A percentile compares a stretch with the other conserved stretches of the same genome.
These are phyloP conservation scores for Trametes cingulata DNA, from an alignment of 768 basidiomycete genomes.

Conservation along the genomic window DNA sequence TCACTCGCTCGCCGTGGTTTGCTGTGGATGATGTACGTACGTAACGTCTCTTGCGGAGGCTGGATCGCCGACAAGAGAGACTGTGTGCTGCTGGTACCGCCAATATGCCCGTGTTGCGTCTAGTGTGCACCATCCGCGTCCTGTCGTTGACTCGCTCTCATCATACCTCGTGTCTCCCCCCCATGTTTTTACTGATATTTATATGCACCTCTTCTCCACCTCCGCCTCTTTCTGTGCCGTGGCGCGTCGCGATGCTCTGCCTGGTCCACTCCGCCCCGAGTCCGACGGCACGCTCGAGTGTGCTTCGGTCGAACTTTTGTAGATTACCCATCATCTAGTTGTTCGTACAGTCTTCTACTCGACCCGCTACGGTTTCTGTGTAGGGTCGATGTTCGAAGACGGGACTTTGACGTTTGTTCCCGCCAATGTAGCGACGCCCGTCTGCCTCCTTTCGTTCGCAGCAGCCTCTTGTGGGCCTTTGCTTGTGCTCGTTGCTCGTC, in stretches of 20 bases:
- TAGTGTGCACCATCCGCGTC: constrained; percentile 8
- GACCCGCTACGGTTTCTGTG: no score
- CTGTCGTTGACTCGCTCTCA: constrained; percentile 19
- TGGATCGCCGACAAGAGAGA: constrained; percentile 8
- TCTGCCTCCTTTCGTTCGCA: no score
- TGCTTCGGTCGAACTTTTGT: no score
- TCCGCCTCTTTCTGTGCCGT: neutral
- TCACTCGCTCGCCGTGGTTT: neutral
- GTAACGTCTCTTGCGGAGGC: neutral
- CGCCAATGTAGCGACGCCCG: no score
- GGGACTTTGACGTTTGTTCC: no score
- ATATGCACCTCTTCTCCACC: neutral
- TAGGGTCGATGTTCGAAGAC: no score
- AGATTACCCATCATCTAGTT: no score
- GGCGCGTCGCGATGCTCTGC: neutral
- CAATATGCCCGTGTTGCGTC: neutral
- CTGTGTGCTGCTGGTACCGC: neutral
- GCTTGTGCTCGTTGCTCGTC: no score
- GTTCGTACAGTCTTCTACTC: no score
- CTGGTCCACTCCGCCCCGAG: no score
- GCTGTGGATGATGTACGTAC: constrained; percentile 7
- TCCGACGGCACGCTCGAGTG: no score
- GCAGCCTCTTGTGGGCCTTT: no score
- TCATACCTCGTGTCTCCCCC: neutral
- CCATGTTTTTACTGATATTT: constrained; percentile 3